Evolutionary conservation across 2,329 filamentous ascomycete genomes (phyloP).

Genomic region (Claviceps fusiformis): DNA sequence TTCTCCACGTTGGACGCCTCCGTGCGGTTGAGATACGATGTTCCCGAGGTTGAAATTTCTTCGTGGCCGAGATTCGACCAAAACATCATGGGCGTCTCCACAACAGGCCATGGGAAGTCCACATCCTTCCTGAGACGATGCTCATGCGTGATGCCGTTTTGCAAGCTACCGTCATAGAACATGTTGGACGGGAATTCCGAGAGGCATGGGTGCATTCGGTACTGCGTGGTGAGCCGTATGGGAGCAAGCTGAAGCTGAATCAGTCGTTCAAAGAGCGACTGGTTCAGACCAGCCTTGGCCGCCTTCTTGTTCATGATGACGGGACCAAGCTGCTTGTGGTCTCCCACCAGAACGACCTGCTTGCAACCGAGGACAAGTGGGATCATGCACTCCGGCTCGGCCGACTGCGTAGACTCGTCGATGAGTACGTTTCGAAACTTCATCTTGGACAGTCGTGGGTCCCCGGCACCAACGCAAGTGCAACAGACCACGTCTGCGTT

Average conservation of each 20-base stretch:
- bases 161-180: constrained; percentile 96
- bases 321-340: constrained; percentile 93
- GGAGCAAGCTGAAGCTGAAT: constrained; percentile 83
- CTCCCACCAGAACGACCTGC: constrained; percentile 95
- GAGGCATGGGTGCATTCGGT: constrained; percentile 96
- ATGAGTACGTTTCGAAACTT: constrained; percentile 98
- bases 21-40: constrained; percentile 93
- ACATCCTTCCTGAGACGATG: constrained; percentile 84
- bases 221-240: constrained; percentile 90
- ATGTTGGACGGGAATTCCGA: constrained; percentile 98
- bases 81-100: constrained; percentile 98
- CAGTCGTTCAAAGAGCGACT: constrained; percentile 94
- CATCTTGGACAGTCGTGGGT: constrained; percentile 89
- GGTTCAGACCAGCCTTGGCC: constrained; percentile 91
- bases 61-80: constrained; percentile 97
- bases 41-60: constrained; percentile 94
- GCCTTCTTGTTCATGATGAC: constrained; percentile 99
- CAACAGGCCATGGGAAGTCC: constrained; percentile 95
- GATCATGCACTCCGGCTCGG: constrained; percentile 98
- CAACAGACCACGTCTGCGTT: constrained; percentile 98
- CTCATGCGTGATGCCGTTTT: constrained; percentile 87
- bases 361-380: constrained; percentile 94
- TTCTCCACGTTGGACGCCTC: constrained; percentile 97
- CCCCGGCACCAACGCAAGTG: constrained; percentile 93
- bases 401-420: constrained; percentile 95